Conservation (phyloP, 2,329 filamentous ascomycete genomes). For the Massarina eburnea region DNA sequence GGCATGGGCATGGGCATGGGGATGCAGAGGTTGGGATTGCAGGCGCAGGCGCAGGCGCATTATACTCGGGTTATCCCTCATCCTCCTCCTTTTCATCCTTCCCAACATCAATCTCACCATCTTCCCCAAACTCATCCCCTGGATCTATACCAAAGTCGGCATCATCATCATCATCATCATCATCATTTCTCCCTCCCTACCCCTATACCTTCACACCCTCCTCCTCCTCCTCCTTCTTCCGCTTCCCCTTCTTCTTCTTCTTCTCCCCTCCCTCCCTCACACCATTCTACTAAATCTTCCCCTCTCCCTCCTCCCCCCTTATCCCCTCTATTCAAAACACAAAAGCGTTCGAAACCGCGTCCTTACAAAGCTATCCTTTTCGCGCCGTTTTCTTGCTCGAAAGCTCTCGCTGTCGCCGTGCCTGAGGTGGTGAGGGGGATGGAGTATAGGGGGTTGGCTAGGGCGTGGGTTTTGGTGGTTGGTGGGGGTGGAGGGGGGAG, state of each 20-base stretch:
- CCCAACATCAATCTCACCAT: slow-evolving; percentile 15
- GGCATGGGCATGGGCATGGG: too few species aligned
- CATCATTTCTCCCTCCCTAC: too few species aligned
- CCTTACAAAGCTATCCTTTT: slow-evolving; percentile 31
- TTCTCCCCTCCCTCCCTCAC: slow-evolving; percentile 1
- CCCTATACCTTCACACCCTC: too few species aligned
- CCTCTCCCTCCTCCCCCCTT: background rate
- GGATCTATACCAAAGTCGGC: slow-evolving; percentile 3
- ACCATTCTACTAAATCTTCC: too few species aligned
- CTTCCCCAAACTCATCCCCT: background rate
- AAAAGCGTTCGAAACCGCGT: background rate
- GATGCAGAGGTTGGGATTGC: too few species aligned
- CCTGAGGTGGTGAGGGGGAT: slow-evolving; percentile 27
- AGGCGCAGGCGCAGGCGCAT: too few species aligned
- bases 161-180: too few species aligned
- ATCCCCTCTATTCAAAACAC: background rate
- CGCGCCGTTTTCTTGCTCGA: slow-evolving; percentile 35
- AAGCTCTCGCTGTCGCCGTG: slow-evolving; percentile 33
- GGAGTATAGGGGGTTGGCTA: slow-evolving; percentile 21
- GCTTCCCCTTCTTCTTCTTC: too few species aligned
- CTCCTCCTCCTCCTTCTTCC: background rate
- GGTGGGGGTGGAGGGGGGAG: background rate
- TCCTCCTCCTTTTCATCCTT: too few species aligned
- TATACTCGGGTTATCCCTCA: too few species aligned
- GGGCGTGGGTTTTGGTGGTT: slow-evolving; percentile 46